Evolutionary conservation across 2,329 filamentous ascomycete species (phyloP).

Genomic region (Zarea fungicola): DNA sequence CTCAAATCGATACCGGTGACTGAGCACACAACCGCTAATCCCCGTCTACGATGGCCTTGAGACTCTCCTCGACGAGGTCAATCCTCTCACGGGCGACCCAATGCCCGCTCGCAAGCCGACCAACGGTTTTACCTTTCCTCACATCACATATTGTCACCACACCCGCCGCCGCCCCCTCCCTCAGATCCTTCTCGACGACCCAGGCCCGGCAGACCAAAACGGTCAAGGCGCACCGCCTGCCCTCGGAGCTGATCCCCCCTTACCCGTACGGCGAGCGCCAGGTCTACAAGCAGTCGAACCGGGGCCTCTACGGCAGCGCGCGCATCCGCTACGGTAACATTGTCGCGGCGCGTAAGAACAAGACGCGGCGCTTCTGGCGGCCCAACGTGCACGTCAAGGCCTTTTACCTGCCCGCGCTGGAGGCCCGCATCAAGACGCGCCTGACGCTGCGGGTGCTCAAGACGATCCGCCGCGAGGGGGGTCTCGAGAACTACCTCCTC

Average conservation of each 20-base stretch:
- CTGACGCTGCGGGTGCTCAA: slow-evolving; percentile 65
- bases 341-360: slow-evolving; percentile 65
- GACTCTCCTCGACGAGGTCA: slow-evolving; percentile 9
- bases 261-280: slow-evolving; percentile 69
- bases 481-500: slow-evolving; percentile 86
- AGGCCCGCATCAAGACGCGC: slow-evolving; percentile 59
- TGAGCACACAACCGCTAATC: neutral
- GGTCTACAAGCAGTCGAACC: slow-evolving; percentile 76
- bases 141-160: slow-evolving; percentile 10
- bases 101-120: neutral
- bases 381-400: slow-evolving; percentile 68
- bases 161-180: neutral
- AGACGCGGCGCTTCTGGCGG: slow-evolving; percentile 67
- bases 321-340: slow-evolving; percentile 77
- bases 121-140: neutral
- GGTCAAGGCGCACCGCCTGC: slow-evolving; percentile 40
- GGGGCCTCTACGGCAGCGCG: slow-evolving; percentile 63
- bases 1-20: neutral
- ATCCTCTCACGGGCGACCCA: slow-evolving; percentile 7
- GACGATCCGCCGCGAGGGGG: slow-evolving; percentile 78
- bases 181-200: slow-evolving; percentile 34
- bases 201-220: slow-evolving; percentile 32
- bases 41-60: slow-evolving; percentile 6
- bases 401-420: slow-evolving; percentile 60
- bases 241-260: slow-evolving; percentile 47